phyloP scores from a whole-genome alignment of 371 early-diverging fungal species.

The Cokeromyces recurvatus region DNA sequence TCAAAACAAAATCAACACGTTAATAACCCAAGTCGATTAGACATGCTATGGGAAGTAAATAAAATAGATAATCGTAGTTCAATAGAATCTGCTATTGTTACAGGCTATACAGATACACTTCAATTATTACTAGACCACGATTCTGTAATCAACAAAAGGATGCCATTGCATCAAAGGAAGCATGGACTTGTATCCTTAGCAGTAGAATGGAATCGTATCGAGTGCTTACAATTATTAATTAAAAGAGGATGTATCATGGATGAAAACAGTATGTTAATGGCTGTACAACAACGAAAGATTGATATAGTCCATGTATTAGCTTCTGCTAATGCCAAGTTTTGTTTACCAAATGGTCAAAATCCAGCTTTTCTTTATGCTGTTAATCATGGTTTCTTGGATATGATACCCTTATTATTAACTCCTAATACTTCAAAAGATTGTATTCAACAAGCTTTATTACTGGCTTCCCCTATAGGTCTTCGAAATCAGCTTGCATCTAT shows the following conservation, averaged over 20 bases:
- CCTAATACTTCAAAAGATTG: slow-evolving; percentile 25
- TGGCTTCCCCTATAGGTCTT: slow-evolving; percentile 17
- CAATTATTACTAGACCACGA: slow-evolving; percentile 14
- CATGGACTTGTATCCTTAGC: slow-evolving; percentile 11
- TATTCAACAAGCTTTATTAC: slow-evolving; percentile 25
- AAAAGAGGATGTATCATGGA: slow-evolving; percentile 18
- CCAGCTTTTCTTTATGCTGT: slow-evolving; percentile 38
- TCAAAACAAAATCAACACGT: background rate
- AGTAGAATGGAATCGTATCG: slow-evolving; percentile 33
- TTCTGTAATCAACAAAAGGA: background rate
- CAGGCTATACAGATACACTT: slow-evolving; percentile 20
- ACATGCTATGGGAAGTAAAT: slow-evolving; percentile 9
- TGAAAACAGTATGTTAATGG: slow-evolving; percentile 12
- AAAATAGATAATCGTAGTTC: slow-evolving; percentile 7
- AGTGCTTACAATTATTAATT: slow-evolving; percentile 24
- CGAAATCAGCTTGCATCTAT: slow-evolving; percentile 7
- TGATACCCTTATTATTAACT: slow-evolving; percentile 31
- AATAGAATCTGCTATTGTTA: slow-evolving; percentile 26
- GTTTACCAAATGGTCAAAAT: slow-evolving; percentile 24
- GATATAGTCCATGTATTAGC: slow-evolving; percentile 32
- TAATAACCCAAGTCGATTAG: slow-evolving; percentile 9
- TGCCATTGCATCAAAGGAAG: background rate
- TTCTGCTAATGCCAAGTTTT: slow-evolving; percentile 22
- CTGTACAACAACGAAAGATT: slow-evolving; percentile 44
- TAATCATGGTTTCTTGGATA: slow-evolving; percentile 39